Conservation (phyloP, 129 eudicot genomes). For the Dittrichia graveolens region DNA sequence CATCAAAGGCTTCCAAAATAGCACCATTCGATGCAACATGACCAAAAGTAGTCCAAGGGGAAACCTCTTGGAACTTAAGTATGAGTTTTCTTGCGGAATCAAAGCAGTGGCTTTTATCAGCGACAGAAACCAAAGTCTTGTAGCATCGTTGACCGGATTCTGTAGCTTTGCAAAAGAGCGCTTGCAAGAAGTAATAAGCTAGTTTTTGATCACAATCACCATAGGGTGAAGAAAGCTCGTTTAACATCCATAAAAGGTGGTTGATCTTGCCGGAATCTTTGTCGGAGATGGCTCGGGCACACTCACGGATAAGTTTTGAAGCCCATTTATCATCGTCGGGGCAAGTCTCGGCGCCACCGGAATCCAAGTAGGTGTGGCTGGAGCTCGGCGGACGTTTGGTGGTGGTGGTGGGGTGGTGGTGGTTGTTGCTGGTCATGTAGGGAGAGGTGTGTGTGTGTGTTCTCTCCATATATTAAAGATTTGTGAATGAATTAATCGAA, state of each 20-base stretch:
- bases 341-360: constrained; percentile 41
- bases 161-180: constrained; percentile 73
- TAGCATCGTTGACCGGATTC: constrained; percentile 68
- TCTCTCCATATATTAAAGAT: constrained; percentile 43
- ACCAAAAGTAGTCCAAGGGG: constrained; percentile 94
- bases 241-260: constrained; percentile 82
- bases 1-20: constrained; percentile 81
- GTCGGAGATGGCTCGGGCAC: constrained; percentile 68
- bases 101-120: constrained; percentile 69
- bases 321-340: constrained; percentile 63
- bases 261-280: constrained; percentile 69
- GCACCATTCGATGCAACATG: constrained; percentile 97
- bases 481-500: constrained; percentile 24
- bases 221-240: constrained; percentile 78
- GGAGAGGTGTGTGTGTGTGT: constrained; percentile 47
- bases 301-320: constrained; percentile 55
- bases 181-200: constrained; percentile 84
- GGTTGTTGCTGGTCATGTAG: constrained; percentile 38
- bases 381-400: constrained; percentile 28
- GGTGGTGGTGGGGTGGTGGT: constrained; percentile 29
- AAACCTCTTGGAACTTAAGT: constrained; percentile 82
- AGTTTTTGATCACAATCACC: constrained; percentile 86
- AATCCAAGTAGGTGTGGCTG: constrained; percentile 38
- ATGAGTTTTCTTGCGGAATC: constrained; percentile 65
- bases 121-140: constrained; percentile 58